A percentile compares a stretch with the other conserved stretches of the same genome.
Conservation (phyloP, 2,329 filamentous ascomycete species). For the Cladophialophora exuberans region DNA sequence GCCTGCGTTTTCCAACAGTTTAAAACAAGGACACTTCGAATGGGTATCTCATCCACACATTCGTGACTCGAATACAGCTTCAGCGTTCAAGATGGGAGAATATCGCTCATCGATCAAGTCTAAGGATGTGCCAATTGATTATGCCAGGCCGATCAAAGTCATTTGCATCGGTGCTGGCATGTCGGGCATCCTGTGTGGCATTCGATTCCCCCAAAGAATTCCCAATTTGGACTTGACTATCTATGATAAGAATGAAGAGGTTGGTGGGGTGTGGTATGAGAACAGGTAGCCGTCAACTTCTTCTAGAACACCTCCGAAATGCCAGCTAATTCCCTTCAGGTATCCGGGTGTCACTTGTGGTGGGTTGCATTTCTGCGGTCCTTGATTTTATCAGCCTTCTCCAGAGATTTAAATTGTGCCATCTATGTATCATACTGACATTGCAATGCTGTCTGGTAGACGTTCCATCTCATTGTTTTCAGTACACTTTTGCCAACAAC, state of each 20-base stretch:
- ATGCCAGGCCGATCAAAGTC: background rate
- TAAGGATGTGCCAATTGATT: background rate
- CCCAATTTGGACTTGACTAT: background rate
- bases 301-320: background rate
- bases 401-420: no score
- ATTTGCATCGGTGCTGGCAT: background rate
- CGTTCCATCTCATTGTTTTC: background rate
- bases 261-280: background rate
- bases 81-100: background rate
- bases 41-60: no score
- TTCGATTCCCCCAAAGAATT: background rate
- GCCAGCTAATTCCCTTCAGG: background rate
- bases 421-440: no score
- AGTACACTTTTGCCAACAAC: background rate
- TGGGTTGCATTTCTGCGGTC: no score
- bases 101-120: background rate
- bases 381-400: no score
- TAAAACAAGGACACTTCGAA: no score
- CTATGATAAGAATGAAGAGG: constrained; percentile 1
- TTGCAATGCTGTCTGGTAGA: no score
- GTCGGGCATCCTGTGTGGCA: background rate
- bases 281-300: background rate
- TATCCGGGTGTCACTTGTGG: background rate
- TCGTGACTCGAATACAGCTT: background rate
- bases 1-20: no score